Evolutionary conservation across 2,329 filamentous ascomycete genomes (phyloP).

Genomic region (Ilyonectria sp.): DNA sequence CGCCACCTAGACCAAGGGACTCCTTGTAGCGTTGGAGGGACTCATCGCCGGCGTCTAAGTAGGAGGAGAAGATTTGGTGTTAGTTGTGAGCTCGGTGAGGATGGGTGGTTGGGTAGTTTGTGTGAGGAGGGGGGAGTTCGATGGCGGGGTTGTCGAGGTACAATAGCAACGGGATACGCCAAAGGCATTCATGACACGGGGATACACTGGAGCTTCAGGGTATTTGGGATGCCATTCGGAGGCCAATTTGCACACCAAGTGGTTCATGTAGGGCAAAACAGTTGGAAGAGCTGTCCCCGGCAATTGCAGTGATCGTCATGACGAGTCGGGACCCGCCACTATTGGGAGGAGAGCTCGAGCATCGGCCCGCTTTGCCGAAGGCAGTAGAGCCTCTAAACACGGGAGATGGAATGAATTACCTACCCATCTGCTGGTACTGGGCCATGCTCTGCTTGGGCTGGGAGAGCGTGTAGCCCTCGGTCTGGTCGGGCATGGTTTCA

Average conservation of each 20-base stretch:
- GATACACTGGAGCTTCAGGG: slow-evolving; percentile 6
- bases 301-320: slow-evolving; percentile 9
- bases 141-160: slow-evolving; percentile 29
- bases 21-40: slow-evolving; percentile 98
- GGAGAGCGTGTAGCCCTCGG: slow-evolving; percentile 97
- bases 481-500: slow-evolving; percentile 88
- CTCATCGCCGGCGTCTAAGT: slow-evolving; percentile 81
- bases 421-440: slow-evolving; percentile 95
- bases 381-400: slow-evolving; percentile 33
- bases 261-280: background rate
- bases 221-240: background rate
- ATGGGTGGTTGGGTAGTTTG: slow-evolving; percentile 7
- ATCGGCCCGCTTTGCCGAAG: slow-evolving; percentile 26
- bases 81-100: slow-evolving; percentile 31
- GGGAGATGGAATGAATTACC: slow-evolving; percentile 51
- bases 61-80: slow-evolving; percentile 28
- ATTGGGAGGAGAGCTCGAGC: slow-evolving; percentile 16
- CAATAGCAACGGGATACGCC: slow-evolving; percentile 1
- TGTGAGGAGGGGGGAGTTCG: slow-evolving; percentile 6
- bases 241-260: background rate
- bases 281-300: background rate
- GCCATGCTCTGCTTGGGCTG: slow-evolving; percentile 97
- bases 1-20: slow-evolving; percentile 88
- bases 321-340: slow-evolving; percentile 12
- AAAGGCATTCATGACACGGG: background rate